phyloP scores from a whole-genome alignment of 805 yeast species.

The Metschnikowia borealis region DNA sequence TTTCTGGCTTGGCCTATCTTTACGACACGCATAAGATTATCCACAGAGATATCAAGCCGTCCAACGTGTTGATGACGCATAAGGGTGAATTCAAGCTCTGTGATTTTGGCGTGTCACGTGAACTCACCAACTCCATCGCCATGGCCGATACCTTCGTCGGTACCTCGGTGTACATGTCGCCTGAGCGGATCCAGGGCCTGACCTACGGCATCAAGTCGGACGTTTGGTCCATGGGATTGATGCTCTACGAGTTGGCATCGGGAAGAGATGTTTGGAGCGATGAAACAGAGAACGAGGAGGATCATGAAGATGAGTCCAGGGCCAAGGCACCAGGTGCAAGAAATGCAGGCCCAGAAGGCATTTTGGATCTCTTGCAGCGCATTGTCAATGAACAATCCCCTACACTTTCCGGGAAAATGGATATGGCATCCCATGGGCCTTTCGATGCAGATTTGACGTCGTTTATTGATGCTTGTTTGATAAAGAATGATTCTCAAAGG shows the following conservation, averaged over 20 bases:
- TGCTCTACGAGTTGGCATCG: conserved; percentile 82
- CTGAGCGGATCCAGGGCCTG: conserved; percentile 95
- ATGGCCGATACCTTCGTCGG: conserved; percentile 97
- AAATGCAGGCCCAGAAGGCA: conserved; percentile 64
- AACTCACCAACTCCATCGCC: conserved; percentile 78
- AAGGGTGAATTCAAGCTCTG: conserved; percentile 86
- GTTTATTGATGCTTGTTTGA: conserved; percentile 71
- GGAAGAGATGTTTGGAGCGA: conserved; percentile 79
- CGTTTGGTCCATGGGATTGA: conserved; percentile 93
- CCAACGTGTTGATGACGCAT: conserved; percentile 84
- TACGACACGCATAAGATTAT: conserved; percentile 83
- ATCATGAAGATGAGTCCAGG: conserved; percentile 1
- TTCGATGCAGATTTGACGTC: conserved; percentile 52
- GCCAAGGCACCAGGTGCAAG: conserved; percentile 21
- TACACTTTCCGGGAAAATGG: conserved; percentile 38
- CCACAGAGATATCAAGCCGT: conserved; percentile 95
- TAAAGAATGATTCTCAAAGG: conserved; percentile 63
- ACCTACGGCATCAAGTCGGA: conserved; percentile 93
- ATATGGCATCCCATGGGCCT: conserved; percentile 21
- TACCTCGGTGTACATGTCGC: conserved; percentile 94
- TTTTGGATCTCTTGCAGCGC: conserved; percentile 83
- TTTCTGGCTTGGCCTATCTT: conserved; percentile 76
- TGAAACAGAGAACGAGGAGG: conserved; percentile 30
- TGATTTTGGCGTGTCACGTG: conserved; percentile 95
- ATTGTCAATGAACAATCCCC: conserved; percentile 95